Evolutionary conservation across 2,329 filamentous ascomycete genomes (phyloP).

Genomic region (Orbilia quercus): DNA sequence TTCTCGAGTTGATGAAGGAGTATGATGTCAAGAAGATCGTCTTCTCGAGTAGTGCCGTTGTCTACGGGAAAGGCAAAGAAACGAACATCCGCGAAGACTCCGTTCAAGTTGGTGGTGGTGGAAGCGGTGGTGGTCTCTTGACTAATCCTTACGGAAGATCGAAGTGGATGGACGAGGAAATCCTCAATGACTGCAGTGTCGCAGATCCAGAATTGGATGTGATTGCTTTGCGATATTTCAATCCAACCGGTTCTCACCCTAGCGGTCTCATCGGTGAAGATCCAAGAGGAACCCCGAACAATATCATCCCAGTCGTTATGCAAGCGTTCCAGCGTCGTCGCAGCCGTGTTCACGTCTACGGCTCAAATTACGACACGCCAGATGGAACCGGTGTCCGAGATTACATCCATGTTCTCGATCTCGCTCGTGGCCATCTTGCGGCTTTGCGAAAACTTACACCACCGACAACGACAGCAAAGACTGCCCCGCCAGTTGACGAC

Average conservation of each 20-base stretch:
- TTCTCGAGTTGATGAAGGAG: slow-evolving; percentile 70
- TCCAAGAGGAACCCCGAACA: slow-evolving; percentile 71
- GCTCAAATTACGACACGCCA: slow-evolving; percentile 73
- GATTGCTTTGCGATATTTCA: slow-evolving; percentile 75
- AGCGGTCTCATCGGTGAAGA: slow-evolving; percentile 74
- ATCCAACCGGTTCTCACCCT: slow-evolving; percentile 74
- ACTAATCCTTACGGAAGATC: slow-evolving; percentile 75
- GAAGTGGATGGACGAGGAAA: slow-evolving; percentile 76
- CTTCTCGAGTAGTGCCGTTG: slow-evolving; percentile 75
- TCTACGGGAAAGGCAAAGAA: slow-evolving; percentile 70
- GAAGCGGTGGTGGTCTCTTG: slow-evolving; percentile 63
- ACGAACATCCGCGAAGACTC: slow-evolving; percentile 59
- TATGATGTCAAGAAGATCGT: slow-evolving; percentile 74
- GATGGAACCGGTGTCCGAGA: slow-evolving; percentile 76
- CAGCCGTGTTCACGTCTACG: slow-evolving; percentile 72
- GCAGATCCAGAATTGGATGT: slow-evolving; percentile 73
- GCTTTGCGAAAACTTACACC: slow-evolving; percentile 64
- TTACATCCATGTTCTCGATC: slow-evolving; percentile 75
- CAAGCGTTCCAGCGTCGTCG: slow-evolving; percentile 48
- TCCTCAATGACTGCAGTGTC: slow-evolving; percentile 71
- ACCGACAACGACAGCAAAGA: background rate
- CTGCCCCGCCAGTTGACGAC: slow-evolving; percentile 3
- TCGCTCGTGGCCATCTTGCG: slow-evolving; percentile 73
- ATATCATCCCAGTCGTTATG: slow-evolving; percentile 73
- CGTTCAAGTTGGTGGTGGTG: slow-evolving; percentile 67